phyloP scores from a whole-genome alignment of 495 filamentous ascomycete genomes.

The Penicillium canescens region DNA sequence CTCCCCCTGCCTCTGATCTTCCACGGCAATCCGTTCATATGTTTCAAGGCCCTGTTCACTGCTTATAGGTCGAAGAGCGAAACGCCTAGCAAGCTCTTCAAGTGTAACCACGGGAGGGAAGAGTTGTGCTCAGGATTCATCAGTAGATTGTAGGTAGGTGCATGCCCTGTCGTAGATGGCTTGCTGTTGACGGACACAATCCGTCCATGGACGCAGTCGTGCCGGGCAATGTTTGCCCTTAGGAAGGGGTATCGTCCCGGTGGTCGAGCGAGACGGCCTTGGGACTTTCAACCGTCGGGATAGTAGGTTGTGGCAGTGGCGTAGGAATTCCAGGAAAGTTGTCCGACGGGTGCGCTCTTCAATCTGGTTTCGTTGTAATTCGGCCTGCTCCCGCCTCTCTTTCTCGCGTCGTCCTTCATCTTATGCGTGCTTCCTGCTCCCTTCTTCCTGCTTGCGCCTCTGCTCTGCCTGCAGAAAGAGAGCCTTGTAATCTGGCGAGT shows the following conservation, averaged over 20 bases:
- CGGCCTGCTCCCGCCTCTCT: slow-evolving; percentile 1
- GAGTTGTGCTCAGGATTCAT: no score
- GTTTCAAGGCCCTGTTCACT: slow-evolving; percentile 34
- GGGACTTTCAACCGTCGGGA: slow-evolving; percentile 21
- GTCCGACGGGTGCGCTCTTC: slow-evolving; percentile 19
- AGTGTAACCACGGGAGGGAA: no score
- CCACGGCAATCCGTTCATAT: slow-evolving; percentile 28
- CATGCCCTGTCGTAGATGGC: no score
- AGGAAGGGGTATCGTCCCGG: slow-evolving; percentile 27
- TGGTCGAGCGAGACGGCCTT: slow-evolving; percentile 31
- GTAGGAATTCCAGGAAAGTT: slow-evolving; percentile 37
- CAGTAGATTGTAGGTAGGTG: no score
- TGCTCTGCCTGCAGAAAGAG: slow-evolving; percentile 12
- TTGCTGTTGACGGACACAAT: slow-evolving; percentile 27
- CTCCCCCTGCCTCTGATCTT: no score
- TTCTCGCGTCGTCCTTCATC: not conserved
- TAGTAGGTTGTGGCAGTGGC: slow-evolving; percentile 33
- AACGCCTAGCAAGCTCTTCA: no score
- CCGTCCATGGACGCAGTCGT: slow-evolving; percentile 26
- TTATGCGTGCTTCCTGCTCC: no score
- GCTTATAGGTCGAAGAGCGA: slow-evolving; percentile 22
- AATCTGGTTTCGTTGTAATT: not conserved
- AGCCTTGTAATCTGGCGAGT: slow-evolving; percentile 17
- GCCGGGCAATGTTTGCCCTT: slow-evolving; percentile 33
- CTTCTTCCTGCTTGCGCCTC: not conserved